Evolutionary conservation across 306 rosid species (phyloP).

Genomic region (Trichosanthes truncata): DNA sequence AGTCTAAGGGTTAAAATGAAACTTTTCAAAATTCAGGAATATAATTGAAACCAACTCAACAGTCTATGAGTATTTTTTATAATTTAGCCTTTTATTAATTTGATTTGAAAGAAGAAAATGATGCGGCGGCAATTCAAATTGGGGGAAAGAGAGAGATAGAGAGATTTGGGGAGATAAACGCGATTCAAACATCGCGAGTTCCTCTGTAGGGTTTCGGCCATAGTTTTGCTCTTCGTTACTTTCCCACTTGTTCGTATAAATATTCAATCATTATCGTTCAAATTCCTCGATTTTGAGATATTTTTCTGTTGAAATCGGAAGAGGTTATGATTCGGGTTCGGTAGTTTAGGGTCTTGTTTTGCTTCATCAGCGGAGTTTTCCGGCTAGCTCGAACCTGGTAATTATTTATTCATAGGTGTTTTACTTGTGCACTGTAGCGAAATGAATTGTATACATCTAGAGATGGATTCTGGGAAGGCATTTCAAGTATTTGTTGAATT

Average conservation of each 20-base stretch:
- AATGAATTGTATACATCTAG: not conserved
- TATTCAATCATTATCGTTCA: not conserved
- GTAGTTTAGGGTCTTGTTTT: conserved; percentile 22
- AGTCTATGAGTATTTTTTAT: no score
- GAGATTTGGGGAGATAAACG: conserved; percentile 14
- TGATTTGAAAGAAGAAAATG: conserved; percentile 23
- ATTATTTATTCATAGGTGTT: not conserved
- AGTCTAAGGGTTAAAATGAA: no score
- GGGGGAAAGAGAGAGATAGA: conserved; percentile 10
- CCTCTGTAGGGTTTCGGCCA: not conserved
- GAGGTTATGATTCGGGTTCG: conserved; percentile 25
- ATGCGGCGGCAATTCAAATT: conserved; percentile 42
- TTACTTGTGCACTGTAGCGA: not conserved
- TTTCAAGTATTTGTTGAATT: not conserved
- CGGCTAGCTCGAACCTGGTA: conserved; percentile 35
- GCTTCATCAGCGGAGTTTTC: conserved; percentile 20
- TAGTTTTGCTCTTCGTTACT: not conserved
- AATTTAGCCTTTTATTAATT: no score
- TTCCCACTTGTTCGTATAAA: not conserved
- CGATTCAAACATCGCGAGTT: conserved; percentile 12
- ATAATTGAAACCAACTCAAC: no score
- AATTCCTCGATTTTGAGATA: conserved; percentile 10
- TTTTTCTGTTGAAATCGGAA: conserved; percentile 4
- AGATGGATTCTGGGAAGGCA: not conserved
- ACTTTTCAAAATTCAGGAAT: no score